Evolutionary conservation across 192 early-diverging fungal genomes (phyloP).

Genomic region (Hyaloraphidium curvatum): DNA sequence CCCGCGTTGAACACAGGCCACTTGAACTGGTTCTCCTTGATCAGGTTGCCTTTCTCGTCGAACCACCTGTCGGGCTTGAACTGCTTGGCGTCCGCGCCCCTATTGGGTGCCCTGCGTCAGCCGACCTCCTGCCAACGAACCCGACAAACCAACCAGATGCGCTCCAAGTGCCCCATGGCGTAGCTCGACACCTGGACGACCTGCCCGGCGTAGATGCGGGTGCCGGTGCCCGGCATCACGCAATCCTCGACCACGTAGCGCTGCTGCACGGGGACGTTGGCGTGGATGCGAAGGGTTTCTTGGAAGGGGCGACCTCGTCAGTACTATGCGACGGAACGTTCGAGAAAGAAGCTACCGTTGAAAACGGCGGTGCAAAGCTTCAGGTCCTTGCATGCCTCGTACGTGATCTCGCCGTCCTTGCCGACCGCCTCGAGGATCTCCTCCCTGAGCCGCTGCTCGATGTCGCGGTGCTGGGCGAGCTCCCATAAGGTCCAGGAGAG

Average conservation of each 20-base stretch:
- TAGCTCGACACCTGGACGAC: too few relatives aligned
- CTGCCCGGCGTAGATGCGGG: too few relatives aligned
- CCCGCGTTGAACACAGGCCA: slow-evolving; percentile 9
- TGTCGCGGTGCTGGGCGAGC: too few relatives aligned
- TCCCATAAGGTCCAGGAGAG: too few relatives aligned
- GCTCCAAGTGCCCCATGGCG: too few relatives aligned
- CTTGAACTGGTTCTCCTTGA: neutral
- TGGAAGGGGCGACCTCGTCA: too few relatives aligned
- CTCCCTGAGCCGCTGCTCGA: slow-evolving; percentile 6
- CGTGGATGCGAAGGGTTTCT: too few relatives aligned
- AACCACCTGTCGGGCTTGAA: neutral
- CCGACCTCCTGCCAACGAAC: too few relatives aligned
- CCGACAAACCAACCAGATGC: too few relatives aligned
- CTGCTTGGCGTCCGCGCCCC: slow-evolving; percentile 36
- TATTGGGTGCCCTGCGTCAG: too few relatives aligned
- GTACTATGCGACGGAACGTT: too few relatives aligned
- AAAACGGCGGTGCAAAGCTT: slow-evolving; percentile 31
- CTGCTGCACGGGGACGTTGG: slow-evolving; percentile 35
- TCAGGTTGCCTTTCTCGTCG: neutral
- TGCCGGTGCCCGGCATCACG: neutral
- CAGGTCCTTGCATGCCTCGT: slow-evolving; percentile 21
- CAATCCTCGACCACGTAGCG: slow-evolving; percentile 13
- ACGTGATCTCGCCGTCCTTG: slow-evolving; percentile 2
- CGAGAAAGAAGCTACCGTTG: slow-evolving; percentile 37
- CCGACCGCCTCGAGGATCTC: slow-evolving; percentile 13